Evolutionary conservation across 345 rosid genomes (phyloP).

Genomic region (Populus tremula): DNA sequence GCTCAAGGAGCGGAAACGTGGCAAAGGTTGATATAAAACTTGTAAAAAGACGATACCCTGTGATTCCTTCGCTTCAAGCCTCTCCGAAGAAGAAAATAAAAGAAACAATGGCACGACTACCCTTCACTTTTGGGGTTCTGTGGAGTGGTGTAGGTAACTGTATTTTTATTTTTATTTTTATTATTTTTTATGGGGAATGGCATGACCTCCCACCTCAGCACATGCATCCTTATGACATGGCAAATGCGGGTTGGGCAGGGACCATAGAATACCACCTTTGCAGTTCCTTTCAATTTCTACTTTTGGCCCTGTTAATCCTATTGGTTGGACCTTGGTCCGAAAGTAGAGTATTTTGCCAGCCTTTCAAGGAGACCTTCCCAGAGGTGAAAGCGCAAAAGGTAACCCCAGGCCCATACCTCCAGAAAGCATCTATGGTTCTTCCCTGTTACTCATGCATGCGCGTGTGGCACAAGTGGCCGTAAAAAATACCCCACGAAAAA

Average conservation of each 20-base stretch:
- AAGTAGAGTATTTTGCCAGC: conserved; percentile 16
- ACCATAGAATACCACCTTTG: no score
- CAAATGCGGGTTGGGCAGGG: not conserved
- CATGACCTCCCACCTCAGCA: not conserved
- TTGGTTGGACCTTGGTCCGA: conserved; percentile 28
- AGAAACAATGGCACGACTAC: not conserved
- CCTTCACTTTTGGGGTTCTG: not conserved
- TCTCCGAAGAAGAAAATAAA: not conserved
- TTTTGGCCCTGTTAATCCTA: not conserved
- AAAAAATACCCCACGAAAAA: no score
- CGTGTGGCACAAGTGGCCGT: no score
- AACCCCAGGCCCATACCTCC: not conserved
- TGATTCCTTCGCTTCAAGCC: not conserved
- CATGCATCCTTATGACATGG: conserved; percentile 20
- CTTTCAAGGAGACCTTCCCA: not conserved
- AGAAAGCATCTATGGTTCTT: not conserved
- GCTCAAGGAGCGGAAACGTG: not conserved
- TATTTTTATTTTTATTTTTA: not conserved
- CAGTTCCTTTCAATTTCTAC: not conserved
- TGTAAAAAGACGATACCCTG: not conserved
- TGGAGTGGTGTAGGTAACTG: not conserved
- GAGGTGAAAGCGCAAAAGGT: not conserved
- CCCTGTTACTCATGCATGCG: not conserved
- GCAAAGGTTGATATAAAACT: not conserved
- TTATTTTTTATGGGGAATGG: not conserved